Evolutionary conservation across 2,329 filamentous ascomycete species (phyloP).

Genomic region (Penicillium polonicum): DNA sequence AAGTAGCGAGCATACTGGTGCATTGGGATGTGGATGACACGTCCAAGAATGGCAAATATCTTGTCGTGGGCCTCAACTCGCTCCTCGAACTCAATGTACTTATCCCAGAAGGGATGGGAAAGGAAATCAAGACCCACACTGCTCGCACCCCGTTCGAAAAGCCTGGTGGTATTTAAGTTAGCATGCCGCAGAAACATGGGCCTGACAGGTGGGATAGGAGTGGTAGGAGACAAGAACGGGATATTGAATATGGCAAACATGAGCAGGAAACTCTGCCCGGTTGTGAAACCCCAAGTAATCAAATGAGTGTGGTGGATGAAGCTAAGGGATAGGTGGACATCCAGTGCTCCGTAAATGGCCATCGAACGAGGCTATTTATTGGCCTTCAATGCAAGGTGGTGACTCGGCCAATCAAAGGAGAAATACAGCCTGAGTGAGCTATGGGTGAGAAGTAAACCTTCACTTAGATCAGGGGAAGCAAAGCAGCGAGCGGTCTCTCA

Average conservation of each 20-base stretch:
- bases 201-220: conserved; percentile 31
- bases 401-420: conserved; percentile 40
- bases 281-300: conserved; percentile 39
- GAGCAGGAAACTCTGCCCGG: conserved; percentile 40
- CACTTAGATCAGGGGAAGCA: conserved; percentile 42
- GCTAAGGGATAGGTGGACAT: conserved; percentile 26
- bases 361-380: conserved; percentile 34
- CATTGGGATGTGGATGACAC: conserved; percentile 86
- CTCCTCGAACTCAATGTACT: conserved; percentile 96
- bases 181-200: conserved; percentile 27
- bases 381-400: conserved; percentile 29
- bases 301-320: conserved; percentile 35
- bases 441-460: conserved; percentile 53
- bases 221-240: conserved; percentile 34
- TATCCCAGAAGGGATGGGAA: conserved; percentile 97
- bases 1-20: conserved; percentile 96
- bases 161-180: conserved; percentile 55
- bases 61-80: conserved; percentile 79
- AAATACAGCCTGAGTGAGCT: conserved; percentile 52
- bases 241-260: conserved; percentile 44
- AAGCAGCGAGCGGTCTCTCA: conserved; percentile 69
- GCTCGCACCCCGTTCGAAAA: conserved; percentile 86
- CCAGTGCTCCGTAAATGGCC: conserved; percentile 34
- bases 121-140: conserved; percentile 90
- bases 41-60: conserved; percentile 78